Conservation (phyloP, 192 early-diverging fungal species). For the Spizellomyces sp. region DNA sequence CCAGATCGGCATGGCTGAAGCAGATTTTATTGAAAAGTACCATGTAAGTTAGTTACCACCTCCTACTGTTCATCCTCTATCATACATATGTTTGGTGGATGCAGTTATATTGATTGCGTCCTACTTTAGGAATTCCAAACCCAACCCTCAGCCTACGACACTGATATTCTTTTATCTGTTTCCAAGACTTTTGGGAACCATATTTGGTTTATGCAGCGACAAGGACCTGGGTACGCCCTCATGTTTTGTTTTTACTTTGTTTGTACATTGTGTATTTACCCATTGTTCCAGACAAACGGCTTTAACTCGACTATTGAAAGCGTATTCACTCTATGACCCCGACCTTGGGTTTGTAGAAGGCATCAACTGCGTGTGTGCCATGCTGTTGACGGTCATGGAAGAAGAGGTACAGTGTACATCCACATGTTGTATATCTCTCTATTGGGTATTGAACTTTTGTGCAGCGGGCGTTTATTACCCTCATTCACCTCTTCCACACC, state of each 20-base stretch:
- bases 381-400: constrained; percentile 25
- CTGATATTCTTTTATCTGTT: constrained; percentile 8
- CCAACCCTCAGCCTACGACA: constrained; percentile 11
- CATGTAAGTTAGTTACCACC: constrained; percentile 15
- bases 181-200: constrained; percentile 27
- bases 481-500: constrained; percentile 25
- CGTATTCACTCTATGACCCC: constrained; percentile 7
- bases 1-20: constrained; percentile 17
- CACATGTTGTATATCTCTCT: too few species aligned
- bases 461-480: constrained; percentile 21
- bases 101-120: not conserved
- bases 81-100: too few species aligned
- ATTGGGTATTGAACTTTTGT: too few species aligned
- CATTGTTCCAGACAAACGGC: constrained; percentile 3
- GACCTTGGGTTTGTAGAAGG: not conserved
- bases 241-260: not conserved
- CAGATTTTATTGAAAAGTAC: constrained; percentile 21
- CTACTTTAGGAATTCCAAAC: not conserved
- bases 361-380: constrained; percentile 14
- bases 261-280: not conserved
- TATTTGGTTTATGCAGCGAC: constrained; percentile 32
- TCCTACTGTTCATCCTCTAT: not conserved
- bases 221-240: constrained; percentile 10
- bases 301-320: constrained; percentile 14
- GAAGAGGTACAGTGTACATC: constrained; percentile 7